Evolutionary conservation across 176 grass and related monocot species (phyloP).

Genomic region (Paspalum vaginatum): DNA sequence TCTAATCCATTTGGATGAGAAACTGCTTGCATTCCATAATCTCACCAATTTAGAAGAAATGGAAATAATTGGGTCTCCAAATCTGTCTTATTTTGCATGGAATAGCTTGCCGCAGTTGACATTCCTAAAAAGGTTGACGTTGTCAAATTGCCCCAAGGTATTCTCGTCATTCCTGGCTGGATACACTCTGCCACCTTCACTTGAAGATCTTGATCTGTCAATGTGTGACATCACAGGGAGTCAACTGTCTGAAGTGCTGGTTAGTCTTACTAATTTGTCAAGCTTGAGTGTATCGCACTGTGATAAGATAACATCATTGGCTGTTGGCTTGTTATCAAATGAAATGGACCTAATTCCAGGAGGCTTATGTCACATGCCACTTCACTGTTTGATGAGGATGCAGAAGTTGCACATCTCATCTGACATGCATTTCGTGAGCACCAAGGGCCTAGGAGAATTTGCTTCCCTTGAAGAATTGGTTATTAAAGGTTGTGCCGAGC

Average conservation of each 20-base stretch:
- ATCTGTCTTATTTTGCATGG: constrained; percentile 18
- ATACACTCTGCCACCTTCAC: constrained; percentile 17
- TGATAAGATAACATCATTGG: constrained; percentile 17
- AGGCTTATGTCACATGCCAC: constrained; percentile 9
- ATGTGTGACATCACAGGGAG: background rate
- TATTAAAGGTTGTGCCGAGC: background rate
- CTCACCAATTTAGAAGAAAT: constrained; percentile 22
- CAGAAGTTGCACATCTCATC: constrained; percentile 7
- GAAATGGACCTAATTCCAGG: background rate
- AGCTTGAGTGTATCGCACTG: constrained; percentile 5
- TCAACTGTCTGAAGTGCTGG: constrained; percentile 7
- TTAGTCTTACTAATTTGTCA: constrained; percentile 22
- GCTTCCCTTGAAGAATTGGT: background rate
- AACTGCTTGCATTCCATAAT: constrained; percentile 12
- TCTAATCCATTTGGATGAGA: background rate
- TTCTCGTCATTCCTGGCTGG: background rate
- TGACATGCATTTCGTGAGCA: constrained; percentile 17
- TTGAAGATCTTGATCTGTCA: constrained; percentile 13
- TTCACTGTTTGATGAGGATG: background rate
- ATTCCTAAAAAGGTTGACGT: constrained; percentile 10
- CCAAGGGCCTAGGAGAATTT: constrained; percentile 12
- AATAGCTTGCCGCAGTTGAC: background rate
- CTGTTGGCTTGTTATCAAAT: constrained; percentile 2
- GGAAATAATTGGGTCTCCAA: background rate
- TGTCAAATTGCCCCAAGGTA: constrained; percentile 7